Evolutionary conservation across 163 green algal genomes (phyloP).

Genomic region (Prototheca wickerhamii): DNA sequence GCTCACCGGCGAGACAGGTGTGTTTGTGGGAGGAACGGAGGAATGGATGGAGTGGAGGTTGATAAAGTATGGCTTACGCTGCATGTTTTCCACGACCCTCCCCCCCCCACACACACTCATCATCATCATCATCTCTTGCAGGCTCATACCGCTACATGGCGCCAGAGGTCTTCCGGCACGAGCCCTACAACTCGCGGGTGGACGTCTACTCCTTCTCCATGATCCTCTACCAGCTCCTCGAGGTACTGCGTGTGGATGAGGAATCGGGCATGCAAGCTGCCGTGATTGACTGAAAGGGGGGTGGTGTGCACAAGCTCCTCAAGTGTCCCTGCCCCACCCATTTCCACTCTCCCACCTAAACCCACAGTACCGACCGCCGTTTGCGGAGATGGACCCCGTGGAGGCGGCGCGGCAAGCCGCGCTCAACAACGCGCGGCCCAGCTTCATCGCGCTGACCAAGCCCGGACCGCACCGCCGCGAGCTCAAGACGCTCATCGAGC

Average conservation of each 20-base stretch:
- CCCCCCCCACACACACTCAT: too few relatives aligned
- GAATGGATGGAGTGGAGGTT: neutral
- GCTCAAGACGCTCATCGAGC: conserved; percentile 35
- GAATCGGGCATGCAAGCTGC: conserved; percentile 3
- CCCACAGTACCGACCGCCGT: conserved; percentile 61
- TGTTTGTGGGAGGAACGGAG: conserved; percentile 20
- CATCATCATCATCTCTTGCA: too few relatives aligned
- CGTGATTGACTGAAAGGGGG: neutral
- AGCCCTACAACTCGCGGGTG: conserved; percentile 82
- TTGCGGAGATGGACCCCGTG: conserved; percentile 66
- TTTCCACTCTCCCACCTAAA: neutral
- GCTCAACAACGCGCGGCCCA: conserved; percentile 57
- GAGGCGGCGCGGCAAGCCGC: conserved; percentile 60
- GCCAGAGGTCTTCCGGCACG: conserved; percentile 82
- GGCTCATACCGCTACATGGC: conserved; percentile 72
- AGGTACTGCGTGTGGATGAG: conserved; percentile 57
- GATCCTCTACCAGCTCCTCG: conserved; percentile 78
- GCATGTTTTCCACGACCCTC: too few relatives aligned
- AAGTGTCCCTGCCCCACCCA: neutral
- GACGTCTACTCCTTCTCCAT: conserved; percentile 81
- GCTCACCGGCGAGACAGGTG: conserved; percentile 78
- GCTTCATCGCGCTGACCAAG: conserved; percentile 36
- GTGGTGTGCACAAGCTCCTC: neutral
- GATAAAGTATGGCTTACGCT: too few relatives aligned
- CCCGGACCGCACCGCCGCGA: conserved; percentile 14